These are phyloP conservation scores for Melampsora abietis-canadensis DNA, from an alignment of 1,284 basidiomycete genomes.

Conservation along the genomic window DNA sequence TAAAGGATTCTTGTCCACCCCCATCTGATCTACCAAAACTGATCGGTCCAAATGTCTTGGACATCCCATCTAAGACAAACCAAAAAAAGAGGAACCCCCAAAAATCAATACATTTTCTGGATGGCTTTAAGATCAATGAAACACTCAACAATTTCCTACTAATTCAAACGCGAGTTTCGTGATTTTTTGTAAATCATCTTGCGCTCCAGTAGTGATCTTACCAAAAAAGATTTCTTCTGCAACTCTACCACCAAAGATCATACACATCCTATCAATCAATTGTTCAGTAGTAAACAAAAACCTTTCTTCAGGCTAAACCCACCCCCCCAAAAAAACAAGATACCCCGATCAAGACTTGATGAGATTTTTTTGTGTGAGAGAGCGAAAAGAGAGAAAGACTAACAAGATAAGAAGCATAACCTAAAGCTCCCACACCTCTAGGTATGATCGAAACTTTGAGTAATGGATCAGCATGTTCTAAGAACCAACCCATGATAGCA, in stretches of 20 bases:
- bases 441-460: constrained; percentile 99
- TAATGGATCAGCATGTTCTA: constrained; percentile 93
- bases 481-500: constrained; percentile 95
- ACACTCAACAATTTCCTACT: constrained; percentile 54
- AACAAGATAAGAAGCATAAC: constrained; percentile 77
- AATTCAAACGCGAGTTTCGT: constrained; percentile 96
- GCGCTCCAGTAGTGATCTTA: constrained; percentile 91
- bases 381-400: constrained; percentile 48
- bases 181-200: constrained; percentile 74
- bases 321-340: constrained; percentile 44
- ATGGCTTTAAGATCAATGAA: too few relatives aligned
- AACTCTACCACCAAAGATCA: constrained; percentile 98
- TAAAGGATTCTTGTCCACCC: constrained; percentile 79
- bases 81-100: constrained; percentile 55
- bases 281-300: constrained; percentile 94
- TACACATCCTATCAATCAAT: constrained; percentile 91
- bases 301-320: constrained; percentile 93
- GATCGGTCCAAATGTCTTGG: constrained; percentile 86
- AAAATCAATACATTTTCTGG: too few relatives aligned
- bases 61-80: constrained; percentile 83
- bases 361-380: too few relatives aligned
- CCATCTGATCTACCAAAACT: constrained; percentile 79
- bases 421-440: constrained; percentile 88
- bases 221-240: constrained; percentile 99
- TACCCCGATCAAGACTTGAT: too few relatives aligned